Evolutionary conservation across 371 early-diverging fungal species (phyloP).

Genomic region (Rhizomucor pusillus): DNA sequence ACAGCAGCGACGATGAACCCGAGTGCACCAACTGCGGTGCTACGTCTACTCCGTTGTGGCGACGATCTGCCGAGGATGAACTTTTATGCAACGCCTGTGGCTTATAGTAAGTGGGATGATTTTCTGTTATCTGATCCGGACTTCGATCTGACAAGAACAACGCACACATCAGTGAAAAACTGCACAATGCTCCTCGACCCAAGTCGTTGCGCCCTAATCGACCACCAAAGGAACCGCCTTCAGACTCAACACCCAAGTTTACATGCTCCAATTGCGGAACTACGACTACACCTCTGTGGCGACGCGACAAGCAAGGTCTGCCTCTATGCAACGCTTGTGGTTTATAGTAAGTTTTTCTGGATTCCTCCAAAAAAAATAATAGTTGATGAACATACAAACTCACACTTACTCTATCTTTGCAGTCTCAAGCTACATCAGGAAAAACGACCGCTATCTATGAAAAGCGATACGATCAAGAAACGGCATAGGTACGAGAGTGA

Average conservation of each 20-base stretch:
- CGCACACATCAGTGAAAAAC: conserved; percentile 38
- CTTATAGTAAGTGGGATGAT: conserved; percentile 53
- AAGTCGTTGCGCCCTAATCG: conserved; percentile 24
- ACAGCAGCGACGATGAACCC: conserved; percentile 14
- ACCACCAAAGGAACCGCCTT: conserved; percentile 16
- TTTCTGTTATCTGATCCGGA: background rate
- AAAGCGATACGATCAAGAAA: conserved; percentile 82
- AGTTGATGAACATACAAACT: background rate
- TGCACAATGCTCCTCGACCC: conserved; percentile 69
- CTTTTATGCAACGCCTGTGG: conserved; percentile 93
- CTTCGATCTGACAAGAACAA: background rate
- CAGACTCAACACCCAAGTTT: conserved; percentile 30
- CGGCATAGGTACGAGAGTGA: conserved; percentile 68
- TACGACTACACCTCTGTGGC: conserved; percentile 93
- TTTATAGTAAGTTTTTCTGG: conserved; percentile 68
- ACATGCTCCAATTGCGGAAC: conserved; percentile 88
- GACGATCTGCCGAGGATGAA: conserved; percentile 75
- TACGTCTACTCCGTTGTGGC: conserved; percentile 89
- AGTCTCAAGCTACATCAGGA: conserved; percentile 80
- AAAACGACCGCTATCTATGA: conserved; percentile 77
- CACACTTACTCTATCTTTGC: background rate
- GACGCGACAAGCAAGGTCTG: conserved; percentile 79
- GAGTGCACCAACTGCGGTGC: conserved; percentile 82
- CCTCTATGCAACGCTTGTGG: conserved; percentile 97
- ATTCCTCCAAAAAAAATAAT: conserved; percentile 1